Evolutionary conservation across 2,329 filamentous ascomycete species (phyloP).

Genomic region (Rhytidhysteron rufulum): DNA sequence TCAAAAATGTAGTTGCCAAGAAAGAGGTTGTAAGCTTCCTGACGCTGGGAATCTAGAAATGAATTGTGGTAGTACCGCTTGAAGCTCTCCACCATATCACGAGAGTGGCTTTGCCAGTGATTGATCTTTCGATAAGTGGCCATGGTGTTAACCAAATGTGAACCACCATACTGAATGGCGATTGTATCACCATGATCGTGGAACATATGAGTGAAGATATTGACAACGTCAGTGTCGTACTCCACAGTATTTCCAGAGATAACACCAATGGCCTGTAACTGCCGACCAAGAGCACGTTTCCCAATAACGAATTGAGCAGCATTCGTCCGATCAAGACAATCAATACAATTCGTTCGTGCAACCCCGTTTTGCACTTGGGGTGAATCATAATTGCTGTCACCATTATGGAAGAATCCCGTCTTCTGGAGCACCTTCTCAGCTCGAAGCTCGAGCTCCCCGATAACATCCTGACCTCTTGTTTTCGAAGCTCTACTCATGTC

Average conservation of each 20-base stretch:
- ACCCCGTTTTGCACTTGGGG: constrained; percentile 83
- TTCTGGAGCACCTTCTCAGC: constrained; percentile 79
- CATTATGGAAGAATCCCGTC: constrained; percentile 95
- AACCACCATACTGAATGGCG: constrained; percentile 94
- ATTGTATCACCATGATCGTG: constrained; percentile 98
- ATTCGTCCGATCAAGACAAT: constrained; percentile 95
- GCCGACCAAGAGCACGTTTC: constrained; percentile 86
- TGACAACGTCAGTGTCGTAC: constrained; percentile 93
- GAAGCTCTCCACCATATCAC: constrained; percentile 99
- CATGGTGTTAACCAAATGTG: constrained; percentile 98
- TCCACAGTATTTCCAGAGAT: constrained; percentile 74
- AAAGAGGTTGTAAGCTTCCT: constrained; percentile 97
- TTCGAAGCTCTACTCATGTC: constrained; percentile 98
- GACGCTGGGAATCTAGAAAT: constrained; percentile 93
- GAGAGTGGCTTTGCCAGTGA: constrained; percentile 94
- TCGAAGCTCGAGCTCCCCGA: constrained; percentile 83
- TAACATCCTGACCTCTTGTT: constrained; percentile 85
- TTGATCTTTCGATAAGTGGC: constrained; percentile 98
- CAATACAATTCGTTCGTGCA: constrained; percentile 94
- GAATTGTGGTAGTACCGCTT: constrained; percentile 99
- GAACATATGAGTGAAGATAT: constrained; percentile 97
- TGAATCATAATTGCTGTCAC: constrained; percentile 63
- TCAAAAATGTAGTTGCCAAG: constrained; percentile 91
- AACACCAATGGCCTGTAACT: constrained; percentile 87
- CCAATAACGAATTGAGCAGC: constrained; percentile 97